A percentile compares a stretch with the other conserved stretches of the same genome.
These are phyloP conservation scores for Aristolochia contorta DNA, from an alignment of 164 flowering plant species.

Conservation along the genomic window DNA sequence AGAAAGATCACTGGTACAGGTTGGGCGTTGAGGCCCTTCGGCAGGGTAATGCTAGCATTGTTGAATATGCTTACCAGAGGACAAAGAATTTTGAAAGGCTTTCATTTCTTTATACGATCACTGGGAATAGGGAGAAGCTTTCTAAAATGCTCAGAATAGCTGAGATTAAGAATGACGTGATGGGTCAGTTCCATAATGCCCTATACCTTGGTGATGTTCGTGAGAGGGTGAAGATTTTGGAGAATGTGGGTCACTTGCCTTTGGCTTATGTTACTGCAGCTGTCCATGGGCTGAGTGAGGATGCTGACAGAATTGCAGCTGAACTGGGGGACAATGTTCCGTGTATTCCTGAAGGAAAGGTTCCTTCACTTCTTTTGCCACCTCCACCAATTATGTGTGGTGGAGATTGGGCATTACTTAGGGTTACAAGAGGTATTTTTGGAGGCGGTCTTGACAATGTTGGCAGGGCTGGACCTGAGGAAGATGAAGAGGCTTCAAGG, in stretches of 20 bases:
- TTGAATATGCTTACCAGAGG: constrained; percentile 88
- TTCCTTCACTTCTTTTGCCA: constrained; percentile 63
- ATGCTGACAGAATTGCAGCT: constrained; percentile 52
- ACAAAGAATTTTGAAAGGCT: constrained; percentile 86
- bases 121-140: constrained; percentile 72
- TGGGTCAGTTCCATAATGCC: constrained; percentile 93
- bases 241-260: constrained; percentile 74
- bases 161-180: constrained; percentile 79
- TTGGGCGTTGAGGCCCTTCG: constrained; percentile 93
- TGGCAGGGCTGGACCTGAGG: constrained; percentile 37
- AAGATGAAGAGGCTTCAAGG: constrained; percentile 46
- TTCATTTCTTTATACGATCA: constrained; percentile 79
- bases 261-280: constrained; percentile 83
- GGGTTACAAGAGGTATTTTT: constrained; percentile 79
- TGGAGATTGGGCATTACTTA: constrained; percentile 68
- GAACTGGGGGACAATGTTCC: constrained; percentile 71
- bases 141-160: constrained; percentile 90
- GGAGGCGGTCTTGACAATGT: constrained; percentile 65
- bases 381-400: constrained; percentile 65
- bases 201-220: constrained; percentile 72
- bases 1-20: constrained; percentile 85
- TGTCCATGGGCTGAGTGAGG: constrained; percentile 65
- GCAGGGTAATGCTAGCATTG: constrained; percentile 85
- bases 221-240: constrained; percentile 81
- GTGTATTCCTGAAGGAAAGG: constrained; percentile 36